These are phyloP conservation scores for Yamadazyma dushanensis DNA, from an alignment of 1,139 yeast genomes.

Conservation along the genomic window DNA sequence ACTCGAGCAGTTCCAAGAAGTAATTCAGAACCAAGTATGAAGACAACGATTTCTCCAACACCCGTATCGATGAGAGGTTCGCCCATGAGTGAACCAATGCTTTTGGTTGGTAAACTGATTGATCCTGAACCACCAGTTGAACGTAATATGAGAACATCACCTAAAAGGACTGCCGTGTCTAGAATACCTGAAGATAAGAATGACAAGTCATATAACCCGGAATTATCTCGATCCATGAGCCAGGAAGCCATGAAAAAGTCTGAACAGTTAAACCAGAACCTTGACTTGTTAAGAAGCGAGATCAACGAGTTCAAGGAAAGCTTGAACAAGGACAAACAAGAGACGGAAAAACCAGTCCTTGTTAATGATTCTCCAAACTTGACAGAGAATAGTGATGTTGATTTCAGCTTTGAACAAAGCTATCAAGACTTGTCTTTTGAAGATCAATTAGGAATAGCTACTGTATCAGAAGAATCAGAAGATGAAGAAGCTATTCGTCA, in stretches of 20 bases:
- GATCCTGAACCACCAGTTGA: neutral
- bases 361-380: conserved; percentile 15
- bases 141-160: neutral
- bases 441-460: conserved; percentile 41
- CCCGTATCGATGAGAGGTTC: neutral
- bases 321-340: conserved; percentile 27
- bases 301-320: conserved; percentile 50
- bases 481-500: conserved; percentile 1
- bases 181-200: neutral
- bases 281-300: conserved; percentile 44
- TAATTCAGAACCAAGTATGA: neutral
- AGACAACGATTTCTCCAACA: neutral
- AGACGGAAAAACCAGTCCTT: conserved; percentile 12
- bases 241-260: conserved; percentile 23
- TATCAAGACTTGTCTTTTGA: conserved; percentile 44
- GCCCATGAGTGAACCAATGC: neutral
- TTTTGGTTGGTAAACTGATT: neutral
- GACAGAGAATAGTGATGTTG: conserved; percentile 18
- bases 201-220: neutral
- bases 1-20: conserved; percentile 1
- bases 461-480: conserved; percentile 5
- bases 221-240: conserved; percentile 2
- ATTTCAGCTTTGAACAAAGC: conserved; percentile 43
- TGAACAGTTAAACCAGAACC: conserved; percentile 40
- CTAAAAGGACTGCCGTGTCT: neutral